Base-by-base conservation (phyloP, 768 basidiomycete species). In the Psilocybe cyanescens region DNA sequence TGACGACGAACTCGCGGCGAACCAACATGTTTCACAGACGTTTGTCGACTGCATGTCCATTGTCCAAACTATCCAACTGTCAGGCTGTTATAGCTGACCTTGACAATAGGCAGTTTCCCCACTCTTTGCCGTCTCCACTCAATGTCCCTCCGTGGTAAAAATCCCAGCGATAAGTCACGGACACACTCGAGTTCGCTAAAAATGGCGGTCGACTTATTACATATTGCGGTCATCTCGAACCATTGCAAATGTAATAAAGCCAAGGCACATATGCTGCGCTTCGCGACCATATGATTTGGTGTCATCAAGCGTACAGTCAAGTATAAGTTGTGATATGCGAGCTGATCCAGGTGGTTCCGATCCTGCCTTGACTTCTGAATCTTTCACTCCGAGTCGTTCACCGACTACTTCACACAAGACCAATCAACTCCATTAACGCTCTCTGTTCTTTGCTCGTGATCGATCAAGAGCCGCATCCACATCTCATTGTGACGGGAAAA, bases 31-130 rank as follows among this genome's bases (percentile, higher is more conserved):
- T 49, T 30, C 17, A 44, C 41, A 28, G 47, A 17, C 31, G 19
- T 53, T 35, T 53, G 51, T 17, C 51, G 31, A 35, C 33, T 53
- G 14, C 51, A n/a, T 16, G 51, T 53, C 51, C 51, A 53, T 35
- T 53, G 51, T 31, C 51, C 51, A 53, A 53, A 8, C 51, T 53
- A 35, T 53, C 31, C 51, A 53, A 53, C 51, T 53, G 51, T 53
- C 51, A 53, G 33, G 51, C 31, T 37, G 51, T 53, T 35, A 53
- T 53, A 8, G 29, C 29, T n/a, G 31, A 17, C 35, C n/a, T 53
- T 53, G 51, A 53, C 51, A 53, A 53, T 53, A 37, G 31, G 5
- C 51, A 35, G 31, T 53, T 53, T 33, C 33, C 50, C 51, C 30
- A 31, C 51, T 53, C n/a, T 53, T 53, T 31, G 31, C 51, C 51